These are phyloP conservation scores for Candida sp. DNA, from an alignment of 1,139 yeast genomes.

Conservation along the genomic window DNA sequence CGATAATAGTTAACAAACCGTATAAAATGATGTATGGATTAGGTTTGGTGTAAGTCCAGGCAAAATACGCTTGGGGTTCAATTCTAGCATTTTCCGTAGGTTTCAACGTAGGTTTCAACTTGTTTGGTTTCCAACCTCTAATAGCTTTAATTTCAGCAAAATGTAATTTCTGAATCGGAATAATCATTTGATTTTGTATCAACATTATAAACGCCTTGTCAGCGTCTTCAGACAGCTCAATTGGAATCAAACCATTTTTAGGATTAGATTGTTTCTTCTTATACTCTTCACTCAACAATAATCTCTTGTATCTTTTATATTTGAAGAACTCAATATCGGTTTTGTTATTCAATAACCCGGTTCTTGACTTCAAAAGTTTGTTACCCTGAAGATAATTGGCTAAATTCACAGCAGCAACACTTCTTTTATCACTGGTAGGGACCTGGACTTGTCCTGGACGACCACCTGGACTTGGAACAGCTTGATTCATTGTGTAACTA, in stretches of 20 bases:
- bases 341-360: slow-evolving; percentile 69
- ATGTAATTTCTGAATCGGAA: slow-evolving; percentile 72
- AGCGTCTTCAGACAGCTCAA: slow-evolving; percentile 53
- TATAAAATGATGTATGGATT: slow-evolving; percentile 63
- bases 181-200: slow-evolving; percentile 70
- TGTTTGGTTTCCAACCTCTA: slow-evolving; percentile 63
- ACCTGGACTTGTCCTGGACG: slow-evolving; percentile 10
- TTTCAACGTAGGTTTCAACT: slow-evolving; percentile 70
- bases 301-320: slow-evolving; percentile 78
- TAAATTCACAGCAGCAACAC: slow-evolving; percentile 42
- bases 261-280: slow-evolving; percentile 53
- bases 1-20: slow-evolving; percentile 62
- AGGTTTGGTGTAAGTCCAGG: slow-evolving; percentile 84
- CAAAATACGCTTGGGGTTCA: slow-evolving; percentile 74
- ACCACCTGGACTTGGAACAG: slow-evolving; percentile 1
- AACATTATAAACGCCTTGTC: slow-evolving; percentile 60
- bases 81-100: slow-evolving; percentile 67
- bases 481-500: slow-evolving; percentile 1
- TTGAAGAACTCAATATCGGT: slow-evolving; percentile 78
- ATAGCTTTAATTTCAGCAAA: slow-evolving; percentile 66
- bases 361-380: slow-evolving; percentile 67
- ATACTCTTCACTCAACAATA: slow-evolving; percentile 73
- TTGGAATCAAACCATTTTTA: slow-evolving; percentile 53
- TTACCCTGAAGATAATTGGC: slow-evolving; percentile 73
- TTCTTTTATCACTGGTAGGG: slow-evolving; percentile 14